A percentile compares a stretch with the other conserved stretches of the same genome.
These are phyloP conservation scores for Penicillium steckii DNA, from an alignment of 495 filamentous ascomycete species.

Conservation along the genomic window DNA sequence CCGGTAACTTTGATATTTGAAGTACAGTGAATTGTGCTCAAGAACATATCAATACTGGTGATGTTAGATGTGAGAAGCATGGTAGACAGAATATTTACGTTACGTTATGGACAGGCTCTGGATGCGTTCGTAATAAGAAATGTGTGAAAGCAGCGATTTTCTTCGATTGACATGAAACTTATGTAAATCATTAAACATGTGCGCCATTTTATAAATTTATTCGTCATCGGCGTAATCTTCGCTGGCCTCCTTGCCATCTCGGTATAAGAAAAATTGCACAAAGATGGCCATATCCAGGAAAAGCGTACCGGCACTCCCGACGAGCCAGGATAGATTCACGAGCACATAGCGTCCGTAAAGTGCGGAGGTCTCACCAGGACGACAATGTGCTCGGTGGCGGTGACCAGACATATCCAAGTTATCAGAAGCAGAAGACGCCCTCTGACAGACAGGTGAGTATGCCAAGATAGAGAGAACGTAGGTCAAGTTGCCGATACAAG, in stretches of 20 bases:
- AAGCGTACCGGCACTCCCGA: slow-evolving; percentile 86
- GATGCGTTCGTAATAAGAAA: no score
- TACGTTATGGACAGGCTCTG: no score
- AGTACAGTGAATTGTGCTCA: no score
- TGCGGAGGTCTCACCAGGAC: slow-evolving; percentile 49
- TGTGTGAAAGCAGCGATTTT: no score
- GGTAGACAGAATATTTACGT: no score
- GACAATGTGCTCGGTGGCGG: slow-evolving; percentile 37
- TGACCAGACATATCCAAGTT: neutral
- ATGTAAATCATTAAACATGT: neutral
- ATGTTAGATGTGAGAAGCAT: no score
- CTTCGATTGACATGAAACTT: neutral
- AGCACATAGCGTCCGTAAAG: slow-evolving; percentile 78
- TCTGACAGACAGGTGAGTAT: slow-evolving; percentile 63
- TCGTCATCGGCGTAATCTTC: slow-evolving; percentile 6
- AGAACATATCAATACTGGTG: no score
- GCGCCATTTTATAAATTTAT: neutral
- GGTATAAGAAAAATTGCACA: slow-evolving; percentile 87
- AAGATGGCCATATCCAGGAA: slow-evolving; percentile 83
- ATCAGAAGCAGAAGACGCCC: slow-evolving; percentile 18
- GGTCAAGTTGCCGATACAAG: slow-evolving; percentile 89
- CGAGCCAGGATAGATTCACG: slow-evolving; percentile 85
- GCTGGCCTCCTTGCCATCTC: slow-evolving; percentile 31
- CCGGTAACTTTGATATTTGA: no score
- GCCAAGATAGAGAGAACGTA: slow-evolving; percentile 92